Conservation (phyloP, 2,329 filamentous ascomycete species). For the Penicillium freii region DNA sequence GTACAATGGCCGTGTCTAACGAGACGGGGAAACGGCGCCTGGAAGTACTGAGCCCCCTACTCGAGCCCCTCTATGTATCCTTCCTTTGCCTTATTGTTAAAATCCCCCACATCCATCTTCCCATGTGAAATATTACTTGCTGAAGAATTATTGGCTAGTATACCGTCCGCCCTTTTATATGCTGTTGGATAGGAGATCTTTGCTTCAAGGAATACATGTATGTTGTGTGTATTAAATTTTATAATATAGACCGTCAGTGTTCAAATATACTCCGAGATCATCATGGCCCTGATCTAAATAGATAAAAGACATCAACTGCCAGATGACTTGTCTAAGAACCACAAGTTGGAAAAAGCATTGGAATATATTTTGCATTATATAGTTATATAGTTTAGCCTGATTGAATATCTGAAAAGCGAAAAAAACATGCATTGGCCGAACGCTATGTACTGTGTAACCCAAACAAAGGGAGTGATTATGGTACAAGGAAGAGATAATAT, state of each 20-base stretch:
- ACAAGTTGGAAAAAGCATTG: background rate
- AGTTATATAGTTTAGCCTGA: background rate
- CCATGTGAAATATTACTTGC: background rate
- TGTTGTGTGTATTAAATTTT: background rate
- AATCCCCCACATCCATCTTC: background rate
- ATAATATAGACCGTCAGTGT: no score
- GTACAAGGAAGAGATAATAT: conserved; percentile 20
- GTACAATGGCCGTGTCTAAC: background rate
- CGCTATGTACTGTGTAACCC: conserved; percentile 21
- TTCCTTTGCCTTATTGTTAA: background rate
- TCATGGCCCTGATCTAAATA: background rate
- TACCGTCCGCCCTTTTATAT: background rate
- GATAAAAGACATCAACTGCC: background rate
- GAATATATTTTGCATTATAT: background rate
- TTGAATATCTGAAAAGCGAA: background rate
- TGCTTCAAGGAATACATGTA: background rate
- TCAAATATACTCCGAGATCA: background rate
- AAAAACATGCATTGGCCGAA: background rate
- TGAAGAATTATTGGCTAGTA: background rate
- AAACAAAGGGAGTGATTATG: conserved; percentile 18
- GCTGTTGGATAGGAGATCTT: background rate
- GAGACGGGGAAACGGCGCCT: no score
- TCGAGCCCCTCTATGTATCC: background rate
- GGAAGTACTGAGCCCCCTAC: background rate
- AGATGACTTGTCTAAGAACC: background rate